Evolutionary conservation across 768 basidiomycete species (phyloP).

Genomic region (Gloeostereum incarnatum): DNA sequence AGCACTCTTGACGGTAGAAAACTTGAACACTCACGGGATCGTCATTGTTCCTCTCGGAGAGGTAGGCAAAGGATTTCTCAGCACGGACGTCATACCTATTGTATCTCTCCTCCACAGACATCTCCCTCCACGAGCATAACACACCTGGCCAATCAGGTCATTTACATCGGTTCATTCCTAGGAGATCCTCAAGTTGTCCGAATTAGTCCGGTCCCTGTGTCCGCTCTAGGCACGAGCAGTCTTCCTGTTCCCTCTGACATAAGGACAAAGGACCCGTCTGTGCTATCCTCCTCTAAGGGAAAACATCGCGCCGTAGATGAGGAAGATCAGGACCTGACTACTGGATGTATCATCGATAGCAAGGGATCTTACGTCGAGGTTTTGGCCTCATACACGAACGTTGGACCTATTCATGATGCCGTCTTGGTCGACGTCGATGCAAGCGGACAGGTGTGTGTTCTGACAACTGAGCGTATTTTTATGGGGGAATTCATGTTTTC

Average conservation of each 20-base stretch:
- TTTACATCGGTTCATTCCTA: constrained; percentile 76
- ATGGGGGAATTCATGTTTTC: neutral
- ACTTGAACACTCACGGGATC: constrained; percentile 30
- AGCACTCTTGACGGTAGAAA: constrained; percentile 50
- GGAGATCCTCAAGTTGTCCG: constrained; percentile 75
- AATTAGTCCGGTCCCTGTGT: constrained; percentile 39
- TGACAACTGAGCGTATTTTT: neutral
- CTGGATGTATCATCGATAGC: constrained; percentile 40
- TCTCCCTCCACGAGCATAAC: constrained; percentile 66
- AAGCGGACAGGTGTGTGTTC: constrained; percentile 50
- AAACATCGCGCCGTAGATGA: constrained; percentile 23
- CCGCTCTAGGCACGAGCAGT: constrained; percentile 28
- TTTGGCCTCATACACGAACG: constrained; percentile 59
- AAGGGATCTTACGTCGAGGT: constrained; percentile 52
- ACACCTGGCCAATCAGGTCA: constrained; percentile 56
- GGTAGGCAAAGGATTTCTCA: constrained; percentile 25
- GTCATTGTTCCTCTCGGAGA: constrained; percentile 63
- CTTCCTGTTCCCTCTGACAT: constrained; percentile 45
- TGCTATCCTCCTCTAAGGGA: constrained; percentile 23
- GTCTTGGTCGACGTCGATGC: constrained; percentile 64
- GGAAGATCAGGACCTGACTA: constrained; percentile 14
- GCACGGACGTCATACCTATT: neutral
- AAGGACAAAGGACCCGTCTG: constrained; percentile 25
- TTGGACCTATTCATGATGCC: constrained; percentile 81
- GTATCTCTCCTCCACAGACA: constrained; percentile 27